phyloP scores from a whole-genome alignment of 257 asterid species.

The Solanum infundibuliforme region DNA sequence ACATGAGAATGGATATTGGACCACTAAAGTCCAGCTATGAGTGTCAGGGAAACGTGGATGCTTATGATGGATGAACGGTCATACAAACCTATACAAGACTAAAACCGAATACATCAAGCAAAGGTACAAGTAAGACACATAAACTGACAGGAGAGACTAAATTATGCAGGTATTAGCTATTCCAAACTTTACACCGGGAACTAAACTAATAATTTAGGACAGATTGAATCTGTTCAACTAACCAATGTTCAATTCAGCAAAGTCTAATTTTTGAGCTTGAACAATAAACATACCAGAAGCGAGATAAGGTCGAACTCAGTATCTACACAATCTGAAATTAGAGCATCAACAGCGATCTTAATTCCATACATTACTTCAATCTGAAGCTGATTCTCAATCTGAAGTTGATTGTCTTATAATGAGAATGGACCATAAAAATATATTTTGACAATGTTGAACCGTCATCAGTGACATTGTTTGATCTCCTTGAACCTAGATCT shows the following conservation, averaged over 20 bases:
- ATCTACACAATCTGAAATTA: slow-evolving; percentile 60
- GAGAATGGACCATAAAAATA: no score
- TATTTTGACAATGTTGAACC: no score
- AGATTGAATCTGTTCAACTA: background rate
- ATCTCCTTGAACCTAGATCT: no score
- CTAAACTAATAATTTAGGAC: background rate
- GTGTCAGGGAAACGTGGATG: no score
- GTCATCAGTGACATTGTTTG: no score
- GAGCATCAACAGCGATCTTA: slow-evolving; percentile 69
- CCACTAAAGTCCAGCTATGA: no score
- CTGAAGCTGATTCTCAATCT: slow-evolving; percentile 15
- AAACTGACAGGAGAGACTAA: background rate
- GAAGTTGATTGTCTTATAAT: no score
- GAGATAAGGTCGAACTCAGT: slow-evolving; percentile 67
- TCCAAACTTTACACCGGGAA: background rate
- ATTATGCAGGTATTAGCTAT: background rate
- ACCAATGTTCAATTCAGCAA: background rate
- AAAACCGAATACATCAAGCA: no score
- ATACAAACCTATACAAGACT: no score
- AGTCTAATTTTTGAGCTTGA: background rate
- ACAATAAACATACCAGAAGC: slow-evolving; percentile 43
- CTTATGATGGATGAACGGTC: no score
- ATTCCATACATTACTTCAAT: slow-evolving; percentile 69
- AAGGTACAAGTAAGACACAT: background rate
- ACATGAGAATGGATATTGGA: no score